Percentiles rank a stretch among this genome's conserved stretches.
Conservation (phyloP, 2,329 filamentous ascomycete genomes). For the Fusarium fujikuroi region DNA sequence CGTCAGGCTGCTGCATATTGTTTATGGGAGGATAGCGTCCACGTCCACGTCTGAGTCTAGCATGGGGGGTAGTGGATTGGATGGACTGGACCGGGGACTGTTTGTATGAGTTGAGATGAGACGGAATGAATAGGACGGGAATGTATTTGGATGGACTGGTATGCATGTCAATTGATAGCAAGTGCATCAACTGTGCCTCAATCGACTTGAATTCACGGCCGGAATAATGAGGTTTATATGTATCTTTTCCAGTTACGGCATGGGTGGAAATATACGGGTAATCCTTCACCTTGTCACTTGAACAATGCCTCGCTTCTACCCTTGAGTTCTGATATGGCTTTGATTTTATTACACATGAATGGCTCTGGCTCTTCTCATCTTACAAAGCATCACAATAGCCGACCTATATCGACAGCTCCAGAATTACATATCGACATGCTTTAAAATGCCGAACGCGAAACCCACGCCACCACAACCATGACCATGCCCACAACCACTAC, state of each 20-base stretch:
- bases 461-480: background rate
- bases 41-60: background rate
- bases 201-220: constrained; percentile 20
- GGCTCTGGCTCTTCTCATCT: constrained; percentile 11
- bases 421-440: constrained; percentile 9
- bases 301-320: background rate
- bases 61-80: constrained; percentile 14
- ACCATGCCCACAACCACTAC: background rate
- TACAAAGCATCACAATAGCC: constrained; percentile 9
- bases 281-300: constrained; percentile 8
- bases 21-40: constrained; percentile 19
- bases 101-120: constrained; percentile 8
- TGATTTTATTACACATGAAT: constrained; percentile 12
- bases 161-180: constrained; percentile 27
- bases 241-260: constrained; percentile 28
- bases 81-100: background rate
- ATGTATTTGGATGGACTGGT: constrained; percentile 17
- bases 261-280: constrained; percentile 28
- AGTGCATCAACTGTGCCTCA: constrained; percentile 23
- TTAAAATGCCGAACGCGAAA: background rate
- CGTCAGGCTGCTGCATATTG: constrained; percentile 23
- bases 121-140: constrained; percentile 9
- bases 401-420: constrained; percentile 5
- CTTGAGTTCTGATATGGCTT: background rate
- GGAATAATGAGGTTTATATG: constrained; percentile 27